Conservation (phyloP, 345 rosid species). For the Citrus glauca region DNA sequence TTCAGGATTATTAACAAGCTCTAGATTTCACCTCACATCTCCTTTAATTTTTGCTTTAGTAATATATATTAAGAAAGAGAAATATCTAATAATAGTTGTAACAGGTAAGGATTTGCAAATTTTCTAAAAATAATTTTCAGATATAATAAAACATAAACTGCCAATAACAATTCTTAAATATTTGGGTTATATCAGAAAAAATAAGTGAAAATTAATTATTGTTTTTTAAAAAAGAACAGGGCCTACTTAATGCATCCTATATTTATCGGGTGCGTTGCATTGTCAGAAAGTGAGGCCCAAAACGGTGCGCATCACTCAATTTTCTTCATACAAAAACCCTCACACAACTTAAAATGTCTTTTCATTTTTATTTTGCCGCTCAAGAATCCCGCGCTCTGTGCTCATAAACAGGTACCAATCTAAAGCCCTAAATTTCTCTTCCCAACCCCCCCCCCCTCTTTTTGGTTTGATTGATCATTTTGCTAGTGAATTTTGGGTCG, state of each 20-base stretch:
- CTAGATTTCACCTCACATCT: not conserved
- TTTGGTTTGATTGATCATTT: not conserved
- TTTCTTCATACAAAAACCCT: too few relatives aligned
- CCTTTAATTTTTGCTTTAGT: not conserved
- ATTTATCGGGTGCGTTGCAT: not conserved
- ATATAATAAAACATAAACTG: not conserved
- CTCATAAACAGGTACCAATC: not conserved
- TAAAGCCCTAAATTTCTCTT: not conserved
- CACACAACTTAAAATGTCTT: not conserved
- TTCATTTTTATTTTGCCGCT: slow-evolving; percentile 7
- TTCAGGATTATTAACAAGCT: not conserved
- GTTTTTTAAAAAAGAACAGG: not conserved
- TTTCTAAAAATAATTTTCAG: too few relatives aligned
- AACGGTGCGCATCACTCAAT: not conserved
- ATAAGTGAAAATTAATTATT: not conserved
- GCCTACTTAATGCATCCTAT: too few relatives aligned
- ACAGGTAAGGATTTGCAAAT: not conserved
- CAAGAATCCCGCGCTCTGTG: slow-evolving; percentile 1
- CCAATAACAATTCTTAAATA: not conserved
- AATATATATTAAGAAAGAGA: not conserved
- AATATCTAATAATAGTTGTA: too few relatives aligned
- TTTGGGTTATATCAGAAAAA: not conserved
- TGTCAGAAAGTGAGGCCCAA: not conserved
- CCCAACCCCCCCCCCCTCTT: too few relatives aligned
- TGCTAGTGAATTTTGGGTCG: not conserved